Base-by-base conservation (phyloP, 768 basidiomycete species). In the Rhodosporidiobolus odoratus region DNA sequence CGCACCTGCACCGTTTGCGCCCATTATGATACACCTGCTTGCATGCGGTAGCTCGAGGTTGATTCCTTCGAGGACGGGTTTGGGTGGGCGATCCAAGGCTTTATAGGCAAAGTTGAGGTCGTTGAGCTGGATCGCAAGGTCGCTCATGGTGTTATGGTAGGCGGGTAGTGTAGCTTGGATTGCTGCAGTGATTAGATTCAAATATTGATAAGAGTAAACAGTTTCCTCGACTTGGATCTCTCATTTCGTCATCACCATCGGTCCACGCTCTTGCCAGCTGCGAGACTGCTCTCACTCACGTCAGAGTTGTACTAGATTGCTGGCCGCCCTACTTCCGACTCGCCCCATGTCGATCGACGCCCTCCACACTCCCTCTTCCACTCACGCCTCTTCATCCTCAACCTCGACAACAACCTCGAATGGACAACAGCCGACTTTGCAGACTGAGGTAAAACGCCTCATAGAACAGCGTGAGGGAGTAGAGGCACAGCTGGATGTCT, bases 1-100 rank as follows among this genome's bases (percentile, higher is more conserved):
- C 86, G 69, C 64, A 90, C 92, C 93, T 25, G 77, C 77, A 80
- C 95, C 95, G 78, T 98, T 98, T 30, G 92, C 91, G 58, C 96
- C 95, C 48, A 97, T 82, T 54, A 98, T 81, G 69, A 99, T 84
- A 58, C 90, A 92, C 58, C 94, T 84, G 3, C 89, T 89, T 1
- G 92, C 95, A 25, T 80, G 82, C 3, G 86, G 86, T 7, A 98
- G 84, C 62, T 82, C 74, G 37, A 98, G 81, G 73, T 82, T 82
- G 71, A 97, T 83, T 75, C 88, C 82, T 16, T 81, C 73, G 47
- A 99, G 84, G 2, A 90, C 85, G 4, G 81, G 77, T 6, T 76
- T 71, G 57, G 70, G 74, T 12, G 81, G 74, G 6, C 48, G 17
- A 56, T 74, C 70, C 75, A 90, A 57, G 27, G 48, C 87, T 21